Conservation (phyloP, 2,329 filamentous ascomycete genomes). For the Exophiala spinifera region DNA sequence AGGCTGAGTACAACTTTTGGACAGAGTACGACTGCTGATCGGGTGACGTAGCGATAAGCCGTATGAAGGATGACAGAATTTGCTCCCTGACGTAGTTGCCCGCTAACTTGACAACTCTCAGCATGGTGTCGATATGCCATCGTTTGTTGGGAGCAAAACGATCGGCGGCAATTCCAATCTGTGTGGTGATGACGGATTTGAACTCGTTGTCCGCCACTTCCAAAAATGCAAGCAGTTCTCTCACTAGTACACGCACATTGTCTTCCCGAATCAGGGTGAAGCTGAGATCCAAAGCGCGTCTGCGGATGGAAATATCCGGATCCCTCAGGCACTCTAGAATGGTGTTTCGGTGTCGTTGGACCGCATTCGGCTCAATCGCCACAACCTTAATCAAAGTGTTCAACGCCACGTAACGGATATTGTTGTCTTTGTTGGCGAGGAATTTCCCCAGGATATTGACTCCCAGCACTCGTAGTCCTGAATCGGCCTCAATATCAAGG, state of each 20-base stretch:
- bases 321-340: conserved; percentile 94
- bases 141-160: conserved; percentile 94
- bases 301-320: conserved; percentile 94
- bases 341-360: conserved; percentile 94
- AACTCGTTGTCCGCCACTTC: conserved; percentile 98
- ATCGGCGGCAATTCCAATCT: conserved; percentile 96
- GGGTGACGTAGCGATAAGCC: conserved; percentile 88
- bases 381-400: conserved; percentile 98
- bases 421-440: conserved; percentile 97
- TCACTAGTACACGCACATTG: conserved; percentile 89
- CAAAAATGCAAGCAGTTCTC: conserved; percentile 89
- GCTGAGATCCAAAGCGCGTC: conserved; percentile 92
- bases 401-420: conserved; percentile 95
- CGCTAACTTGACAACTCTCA: conserved; percentile 86
- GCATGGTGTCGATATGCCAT: conserved; percentile 98
- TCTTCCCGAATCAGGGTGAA: conserved; percentile 97
- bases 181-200: conserved; percentile 96
- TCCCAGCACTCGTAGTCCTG: conserved; percentile 85
- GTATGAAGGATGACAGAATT: conserved; percentile 93
- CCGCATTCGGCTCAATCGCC: conserved; percentile 94
- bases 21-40: conserved; percentile 95
- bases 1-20: conserved; percentile 84
- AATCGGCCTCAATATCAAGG: conserved; percentile 96
- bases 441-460: conserved; percentile 99
- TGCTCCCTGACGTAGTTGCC: conserved; percentile 98